These are phyloP conservation scores for Gaultheria prostrata DNA, from an alignment of 148 eudicot genomes.

Conservation along the genomic window DNA sequence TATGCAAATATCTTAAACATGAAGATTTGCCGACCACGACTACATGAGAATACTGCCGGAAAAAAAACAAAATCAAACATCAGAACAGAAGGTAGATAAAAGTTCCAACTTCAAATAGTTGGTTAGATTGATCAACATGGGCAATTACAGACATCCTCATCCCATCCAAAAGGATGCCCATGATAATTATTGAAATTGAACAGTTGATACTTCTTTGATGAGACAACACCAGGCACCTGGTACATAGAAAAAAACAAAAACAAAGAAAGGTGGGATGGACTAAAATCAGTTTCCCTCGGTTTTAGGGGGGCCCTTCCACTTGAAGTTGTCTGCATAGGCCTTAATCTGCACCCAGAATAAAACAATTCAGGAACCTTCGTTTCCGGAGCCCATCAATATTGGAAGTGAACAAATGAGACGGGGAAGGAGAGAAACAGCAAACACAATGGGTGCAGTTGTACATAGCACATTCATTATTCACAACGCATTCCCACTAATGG, in stretches of 20 bases:
- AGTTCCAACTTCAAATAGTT: neutral
- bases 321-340: constrained; percentile 64
- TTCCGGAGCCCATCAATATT: neutral
- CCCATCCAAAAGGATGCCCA: neutral
- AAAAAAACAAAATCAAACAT: neutral
- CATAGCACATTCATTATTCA: neutral
- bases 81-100: neutral
- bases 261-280: neutral
- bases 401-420: neutral
- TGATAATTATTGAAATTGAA: constrained; percentile 19
- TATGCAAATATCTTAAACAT: neutral
- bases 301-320: constrained; percentile 57
- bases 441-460: neutral
- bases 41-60: neutral
- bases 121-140: neutral
- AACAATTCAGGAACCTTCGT: neutral
- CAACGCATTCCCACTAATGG: neutral
- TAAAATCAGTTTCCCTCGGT: constrained; percentile 17
- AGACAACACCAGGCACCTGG: neutral
- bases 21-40: neutral
- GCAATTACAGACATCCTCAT: neutral
- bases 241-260: neutral
- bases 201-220: constrained; percentile 4
- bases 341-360: constrained; percentile 32
- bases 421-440: neutral